Conservation (phyloP, 805 yeast genomes). For the Wickerhamomyces bovis region DNA sequence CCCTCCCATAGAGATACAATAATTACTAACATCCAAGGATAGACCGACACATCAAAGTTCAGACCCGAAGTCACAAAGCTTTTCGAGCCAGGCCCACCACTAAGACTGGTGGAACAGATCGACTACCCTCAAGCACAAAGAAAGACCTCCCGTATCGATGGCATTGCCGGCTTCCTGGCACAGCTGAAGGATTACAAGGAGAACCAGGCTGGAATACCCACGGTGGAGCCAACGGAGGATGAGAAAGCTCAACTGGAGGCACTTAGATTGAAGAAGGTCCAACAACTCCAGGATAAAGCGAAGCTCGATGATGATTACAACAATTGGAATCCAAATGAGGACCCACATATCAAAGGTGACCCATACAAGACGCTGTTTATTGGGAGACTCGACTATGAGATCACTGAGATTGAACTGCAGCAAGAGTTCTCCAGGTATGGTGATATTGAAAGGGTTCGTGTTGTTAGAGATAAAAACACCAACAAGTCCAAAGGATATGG, state of each 20-base stretch:
- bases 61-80: conserved; percentile 35
- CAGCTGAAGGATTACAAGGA: conserved; percentile 25
- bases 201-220: conserved; percentile 10
- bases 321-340: conserved; percentile 51
- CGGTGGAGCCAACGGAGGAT: conserved; percentile 16
- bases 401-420: conserved; percentile 64
- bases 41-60: conserved; percentile 30
- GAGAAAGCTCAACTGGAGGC: conserved; percentile 28
- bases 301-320: conserved; percentile 30
- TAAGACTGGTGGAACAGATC: conserved; percentile 13
- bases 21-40: neutral
- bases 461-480: conserved; percentile 47
- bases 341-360: conserved; percentile 57
- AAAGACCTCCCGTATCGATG: conserved; percentile 15
- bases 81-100: conserved; percentile 28
- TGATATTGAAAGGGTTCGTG: conserved; percentile 51
- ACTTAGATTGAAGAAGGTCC: conserved; percentile 23
- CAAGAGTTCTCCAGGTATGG: conserved; percentile 62
- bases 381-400: conserved; percentile 58
- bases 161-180: conserved; percentile 16
- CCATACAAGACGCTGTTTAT: conserved; percentile 78
- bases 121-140: conserved; percentile 15
- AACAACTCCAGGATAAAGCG: conserved; percentile 18
- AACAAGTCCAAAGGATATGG: conserved; percentile 77
- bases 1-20: neutral